A percentile compares a stretch with the other conserved stretches of the same genome.
phyloP scores from a whole-genome alignment of 768 basidiomycete genomes.

The Terana coerulea region DNA sequence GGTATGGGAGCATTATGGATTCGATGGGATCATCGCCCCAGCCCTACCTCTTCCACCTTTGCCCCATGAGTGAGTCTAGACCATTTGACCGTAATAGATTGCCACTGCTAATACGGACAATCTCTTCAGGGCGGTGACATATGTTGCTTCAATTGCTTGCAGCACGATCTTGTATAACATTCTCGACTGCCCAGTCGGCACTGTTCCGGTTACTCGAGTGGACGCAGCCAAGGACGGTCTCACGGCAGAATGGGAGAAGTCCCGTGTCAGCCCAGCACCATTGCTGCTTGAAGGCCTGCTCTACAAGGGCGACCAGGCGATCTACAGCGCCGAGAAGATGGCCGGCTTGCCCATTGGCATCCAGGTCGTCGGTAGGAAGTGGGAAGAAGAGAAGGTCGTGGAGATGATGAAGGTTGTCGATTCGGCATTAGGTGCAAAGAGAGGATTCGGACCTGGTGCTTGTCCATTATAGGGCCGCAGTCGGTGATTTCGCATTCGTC shows the following conservation, averaged over 20 bases:
- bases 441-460: constrained; percentile 69
- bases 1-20: constrained; percentile 67
- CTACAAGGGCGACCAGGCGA: constrained; percentile 47
- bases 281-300: constrained; percentile 54
- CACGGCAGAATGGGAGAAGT: constrained; percentile 53
- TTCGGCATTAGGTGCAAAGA: constrained; percentile 47
- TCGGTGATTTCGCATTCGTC: background rate
- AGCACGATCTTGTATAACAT: constrained; percentile 72
- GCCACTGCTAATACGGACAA: background rate
- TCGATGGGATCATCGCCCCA: constrained; percentile 77
- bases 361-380: constrained; percentile 73
- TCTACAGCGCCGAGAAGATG: constrained; percentile 70
- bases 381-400: constrained; percentile 84
- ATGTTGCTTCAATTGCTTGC: constrained; percentile 48
- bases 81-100: background rate
- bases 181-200: constrained; percentile 68
- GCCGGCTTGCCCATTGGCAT: constrained; percentile 79
- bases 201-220: constrained; percentile 81
- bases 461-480: background rate
- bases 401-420: constrained; percentile 79
- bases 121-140: constrained; percentile 43
- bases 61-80: constrained; percentile 54
- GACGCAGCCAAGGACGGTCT: constrained; percentile 55
- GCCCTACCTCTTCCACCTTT: constrained; percentile 71
- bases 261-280: constrained; percentile 47